phyloP scores from a whole-genome alignment of 1,284 basidiomycete genomes.

The Cryptococcus sp. region DNA sequence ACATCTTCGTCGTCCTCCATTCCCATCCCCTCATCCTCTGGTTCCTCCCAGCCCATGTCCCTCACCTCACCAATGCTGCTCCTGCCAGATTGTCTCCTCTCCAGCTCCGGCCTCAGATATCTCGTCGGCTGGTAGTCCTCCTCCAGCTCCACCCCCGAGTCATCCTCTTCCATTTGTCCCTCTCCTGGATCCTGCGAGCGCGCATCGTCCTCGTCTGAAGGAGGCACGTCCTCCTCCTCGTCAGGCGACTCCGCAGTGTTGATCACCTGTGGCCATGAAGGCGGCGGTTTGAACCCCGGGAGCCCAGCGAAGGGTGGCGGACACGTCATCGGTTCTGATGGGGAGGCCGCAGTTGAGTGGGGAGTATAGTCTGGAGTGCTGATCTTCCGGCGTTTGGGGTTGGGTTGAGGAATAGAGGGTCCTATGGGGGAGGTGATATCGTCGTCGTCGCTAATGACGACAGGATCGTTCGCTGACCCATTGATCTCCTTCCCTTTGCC shows the following conservation, averaged over 20 bases:
- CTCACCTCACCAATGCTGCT: background rate
- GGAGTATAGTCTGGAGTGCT: background rate
- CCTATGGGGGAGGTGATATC: slow-evolving; percentile 3
- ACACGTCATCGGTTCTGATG: background rate
- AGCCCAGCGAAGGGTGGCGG: slow-evolving; percentile 18
- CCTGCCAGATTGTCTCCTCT: background rate
- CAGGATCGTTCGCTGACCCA: slow-evolving; percentile 15
- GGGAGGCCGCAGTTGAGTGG: background rate
- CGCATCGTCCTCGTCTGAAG: slow-evolving; percentile 16
- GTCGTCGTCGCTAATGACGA: slow-evolving; percentile 20
- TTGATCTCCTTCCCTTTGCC: slow-evolving; percentile 9
- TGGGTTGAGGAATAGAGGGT: background rate
- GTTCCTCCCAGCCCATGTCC: slow-evolving; percentile 41
- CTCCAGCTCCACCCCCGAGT: slow-evolving; percentile 14
- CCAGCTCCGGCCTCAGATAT: background rate
- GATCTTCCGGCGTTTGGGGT: slow-evolving; percentile 7
- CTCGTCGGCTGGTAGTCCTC: background rate
- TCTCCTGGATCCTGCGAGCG: slow-evolving; percentile 19
- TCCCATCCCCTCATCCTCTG: slow-evolving; percentile 47
- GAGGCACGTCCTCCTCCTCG: slow-evolving; percentile 19
- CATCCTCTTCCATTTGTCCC: slow-evolving; percentile 16
- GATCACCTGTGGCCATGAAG: slow-evolving; percentile 36
- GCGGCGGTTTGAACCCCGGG: slow-evolving; percentile 25
- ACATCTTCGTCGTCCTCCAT: slow-evolving; percentile 45
- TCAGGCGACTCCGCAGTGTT: slow-evolving; percentile 20